phyloP scores from a whole-genome alignment of 208 protist species.

The Acanthamoeba sp. region DNA sequence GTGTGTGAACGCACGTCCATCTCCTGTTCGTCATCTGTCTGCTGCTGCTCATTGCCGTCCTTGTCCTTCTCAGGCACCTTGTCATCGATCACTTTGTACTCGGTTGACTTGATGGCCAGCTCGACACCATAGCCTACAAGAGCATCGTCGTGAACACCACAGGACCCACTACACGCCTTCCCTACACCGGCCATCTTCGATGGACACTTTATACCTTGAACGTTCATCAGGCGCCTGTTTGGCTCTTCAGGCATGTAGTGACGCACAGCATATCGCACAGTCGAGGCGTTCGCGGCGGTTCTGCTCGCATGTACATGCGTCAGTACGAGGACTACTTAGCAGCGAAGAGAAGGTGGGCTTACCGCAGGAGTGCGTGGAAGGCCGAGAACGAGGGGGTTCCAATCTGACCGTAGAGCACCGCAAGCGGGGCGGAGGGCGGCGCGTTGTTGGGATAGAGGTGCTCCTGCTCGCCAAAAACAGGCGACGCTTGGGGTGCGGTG shows the following conservation, averaged over 20 bases:
- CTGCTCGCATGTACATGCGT: not conserved
- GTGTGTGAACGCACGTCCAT: not conserved
- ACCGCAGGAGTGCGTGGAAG: slow-evolving; percentile 7
- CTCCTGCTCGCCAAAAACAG: slow-evolving; percentile 59
- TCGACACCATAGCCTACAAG: slow-evolving; percentile 95
- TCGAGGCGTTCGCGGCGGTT: not conserved
- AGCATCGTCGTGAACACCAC: too few species aligned
- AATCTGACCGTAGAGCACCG: slow-evolving; percentile 54
- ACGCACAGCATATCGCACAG: not conserved
- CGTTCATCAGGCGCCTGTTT: slow-evolving; percentile 29
- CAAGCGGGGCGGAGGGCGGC: not conserved
- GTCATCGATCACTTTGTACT: slow-evolving; percentile 97
- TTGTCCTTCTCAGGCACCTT: slow-evolving; percentile 51
- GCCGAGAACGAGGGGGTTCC: not conserved
- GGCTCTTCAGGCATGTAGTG: slow-evolving; percentile 13
- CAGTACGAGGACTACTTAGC: not conserved
- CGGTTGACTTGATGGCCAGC: slow-evolving; percentile 96
- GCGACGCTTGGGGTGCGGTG: not conserved
- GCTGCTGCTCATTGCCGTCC: slow-evolving; percentile 43
- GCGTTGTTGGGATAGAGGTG: slow-evolving; percentile 33
- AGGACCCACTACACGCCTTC: too few species aligned
- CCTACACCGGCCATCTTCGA: too few species aligned
- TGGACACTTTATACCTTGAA: not conserved
- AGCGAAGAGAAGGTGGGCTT: not conserved
- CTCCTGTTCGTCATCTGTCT: not conserved